These are phyloP conservation scores for Nectriaceae sp. DNA, from an alignment of 2,329 filamentous ascomycete species.

Conservation along the genomic window DNA sequence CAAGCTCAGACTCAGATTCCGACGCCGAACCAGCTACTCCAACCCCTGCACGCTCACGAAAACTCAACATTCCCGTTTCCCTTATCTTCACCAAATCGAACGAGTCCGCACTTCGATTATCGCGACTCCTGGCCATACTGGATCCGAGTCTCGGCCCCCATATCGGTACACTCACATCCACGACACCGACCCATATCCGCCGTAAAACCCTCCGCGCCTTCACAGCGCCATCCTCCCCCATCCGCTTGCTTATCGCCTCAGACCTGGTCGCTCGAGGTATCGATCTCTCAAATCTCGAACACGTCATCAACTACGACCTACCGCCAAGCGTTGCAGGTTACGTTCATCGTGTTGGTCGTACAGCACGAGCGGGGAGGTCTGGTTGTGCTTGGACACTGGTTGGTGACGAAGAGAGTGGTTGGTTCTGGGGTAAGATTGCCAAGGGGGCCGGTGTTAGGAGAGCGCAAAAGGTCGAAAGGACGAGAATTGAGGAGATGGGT, in stretches of 20 bases:
- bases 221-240: constrained; percentile 61
- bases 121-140: constrained; percentile 72
- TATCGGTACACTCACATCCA: constrained; percentile 75
- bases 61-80: constrained; percentile 46
- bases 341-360: constrained; percentile 89
- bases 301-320: constrained; percentile 94
- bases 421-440: constrained; percentile 89
- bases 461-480: constrained; percentile 47
- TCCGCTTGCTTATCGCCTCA: constrained; percentile 82
- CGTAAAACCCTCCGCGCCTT: constrained; percentile 71
- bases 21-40: constrained; percentile 17
- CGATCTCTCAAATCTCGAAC: constrained; percentile 75
- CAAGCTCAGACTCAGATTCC: constrained; percentile 30
- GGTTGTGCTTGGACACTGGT: constrained; percentile 88
- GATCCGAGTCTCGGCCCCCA: constrained; percentile 56
- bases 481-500: constrained; percentile 48
- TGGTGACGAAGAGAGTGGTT: constrained; percentile 77
- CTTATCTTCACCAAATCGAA: constrained; percentile 92
- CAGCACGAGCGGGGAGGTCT: constrained; percentile 74
- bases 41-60: constrained; percentile 14
- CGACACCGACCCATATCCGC: constrained; percentile 71
- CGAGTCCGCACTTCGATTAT: constrained; percentile 83
- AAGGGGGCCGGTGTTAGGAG: constrained; percentile 53
- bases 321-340: constrained; percentile 81
- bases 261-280: constrained; percentile 92